Conservation (phyloP, 1,284 basidiomycete species). For the Puccinia triticina region DNA sequence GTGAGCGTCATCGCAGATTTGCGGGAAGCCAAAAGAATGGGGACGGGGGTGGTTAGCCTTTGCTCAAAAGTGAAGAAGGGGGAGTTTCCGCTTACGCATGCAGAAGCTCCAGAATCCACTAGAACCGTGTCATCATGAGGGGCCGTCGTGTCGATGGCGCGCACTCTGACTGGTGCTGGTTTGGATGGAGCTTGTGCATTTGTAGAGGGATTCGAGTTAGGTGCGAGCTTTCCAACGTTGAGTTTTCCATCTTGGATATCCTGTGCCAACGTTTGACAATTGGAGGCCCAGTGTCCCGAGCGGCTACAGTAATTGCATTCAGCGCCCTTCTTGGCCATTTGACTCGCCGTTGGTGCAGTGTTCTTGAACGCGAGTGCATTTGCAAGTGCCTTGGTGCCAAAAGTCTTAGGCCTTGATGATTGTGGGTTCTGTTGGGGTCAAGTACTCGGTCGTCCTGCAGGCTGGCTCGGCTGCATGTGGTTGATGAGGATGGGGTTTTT, state of each 20-base stretch:
- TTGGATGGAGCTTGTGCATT: background rate
- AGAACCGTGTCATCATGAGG: background rate
- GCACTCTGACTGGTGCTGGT: background rate
- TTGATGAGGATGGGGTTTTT: background rate
- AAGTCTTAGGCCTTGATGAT: too few relatives aligned
- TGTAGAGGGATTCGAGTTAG: background rate
- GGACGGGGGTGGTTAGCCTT: background rate
- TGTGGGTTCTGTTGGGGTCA: too few relatives aligned
- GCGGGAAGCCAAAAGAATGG: background rate
- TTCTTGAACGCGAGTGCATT: background rate
- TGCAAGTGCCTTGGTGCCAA: background rate
- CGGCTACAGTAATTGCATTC: background rate
- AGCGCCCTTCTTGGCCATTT: background rate
- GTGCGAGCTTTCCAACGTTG: background rate
- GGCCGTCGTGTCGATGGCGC: background rate
- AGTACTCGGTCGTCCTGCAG: too few relatives aligned
- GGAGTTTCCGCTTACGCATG: background rate
- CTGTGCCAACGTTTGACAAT: background rate
- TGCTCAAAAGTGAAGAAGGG: conserved; percentile 5
- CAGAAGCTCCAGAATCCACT: background rate
- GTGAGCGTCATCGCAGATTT: background rate
- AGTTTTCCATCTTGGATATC: background rate
- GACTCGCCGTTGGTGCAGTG: background rate
- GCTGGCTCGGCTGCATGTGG: background rate
- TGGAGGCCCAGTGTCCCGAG: background rate